Conservation (phyloP, 352 stramenopile genomes). For the Pythium brachiatum region DNA sequence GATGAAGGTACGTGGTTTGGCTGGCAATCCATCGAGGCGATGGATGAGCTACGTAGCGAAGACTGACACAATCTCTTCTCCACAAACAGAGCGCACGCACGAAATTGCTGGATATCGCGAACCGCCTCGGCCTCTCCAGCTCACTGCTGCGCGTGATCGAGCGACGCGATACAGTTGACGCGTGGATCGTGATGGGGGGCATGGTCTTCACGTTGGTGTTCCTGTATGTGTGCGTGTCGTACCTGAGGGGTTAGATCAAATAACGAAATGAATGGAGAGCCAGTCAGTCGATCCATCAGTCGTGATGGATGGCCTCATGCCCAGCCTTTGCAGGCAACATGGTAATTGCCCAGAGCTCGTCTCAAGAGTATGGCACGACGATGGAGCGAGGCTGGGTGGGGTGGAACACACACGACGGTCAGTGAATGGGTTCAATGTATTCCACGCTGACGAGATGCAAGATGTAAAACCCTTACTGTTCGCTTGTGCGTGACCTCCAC, state of each 20-base stretch:
- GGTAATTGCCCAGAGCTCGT: neutral
- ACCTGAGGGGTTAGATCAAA: slow-evolving; percentile 33
- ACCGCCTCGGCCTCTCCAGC: slow-evolving; percentile 76
- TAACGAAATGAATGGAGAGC: neutral
- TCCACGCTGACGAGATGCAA: slow-evolving; percentile 1
- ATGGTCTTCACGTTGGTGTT: slow-evolving; percentile 85
- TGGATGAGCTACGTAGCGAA: no score
- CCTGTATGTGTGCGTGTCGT: slow-evolving; percentile 72
- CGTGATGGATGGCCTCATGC: neutral
- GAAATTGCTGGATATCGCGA: slow-evolving; percentile 82
- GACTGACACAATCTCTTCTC: neutral
- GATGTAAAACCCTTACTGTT: slow-evolving; percentile 1
- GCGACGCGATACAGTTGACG: slow-evolving; percentile 75
- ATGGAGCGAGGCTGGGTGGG: neutral
- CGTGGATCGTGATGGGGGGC: slow-evolving; percentile 80
- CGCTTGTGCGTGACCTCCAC: neutral
- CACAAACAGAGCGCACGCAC: slow-evolving; percentile 56
- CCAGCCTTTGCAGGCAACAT: no score
- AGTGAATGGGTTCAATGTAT: slow-evolving; percentile 9
- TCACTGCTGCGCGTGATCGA: slow-evolving; percentile 83
- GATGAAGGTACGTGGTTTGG: slow-evolving; percentile 45
- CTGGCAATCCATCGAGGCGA: slow-evolving; percentile 1
- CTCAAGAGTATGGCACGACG: neutral
- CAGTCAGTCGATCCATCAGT: neutral
- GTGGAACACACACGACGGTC: slow-evolving; percentile 3